Conservation (phyloP, 2,329 filamentous ascomycete genomes). For the Paracorniculantispora psalliotae region DNA sequence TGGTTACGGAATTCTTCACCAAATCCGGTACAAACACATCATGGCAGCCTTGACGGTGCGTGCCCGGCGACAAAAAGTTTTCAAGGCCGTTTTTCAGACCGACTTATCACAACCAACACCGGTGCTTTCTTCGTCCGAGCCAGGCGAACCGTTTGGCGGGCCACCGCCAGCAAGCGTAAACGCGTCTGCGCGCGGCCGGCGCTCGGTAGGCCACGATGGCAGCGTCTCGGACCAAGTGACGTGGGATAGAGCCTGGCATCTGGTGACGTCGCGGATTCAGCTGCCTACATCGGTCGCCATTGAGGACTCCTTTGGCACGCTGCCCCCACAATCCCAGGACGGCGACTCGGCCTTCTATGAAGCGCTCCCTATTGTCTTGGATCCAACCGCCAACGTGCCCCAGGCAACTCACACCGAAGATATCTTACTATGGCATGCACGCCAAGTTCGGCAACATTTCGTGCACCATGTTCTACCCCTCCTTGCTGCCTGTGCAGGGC, state of each 20-base stretch:
- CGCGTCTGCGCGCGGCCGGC: conserved; percentile 19
- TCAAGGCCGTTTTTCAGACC: conserved; percentile 52
- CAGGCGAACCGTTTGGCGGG: conserved; percentile 44
- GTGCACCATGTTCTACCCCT: conserved; percentile 54
- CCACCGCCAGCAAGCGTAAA: conserved; percentile 22
- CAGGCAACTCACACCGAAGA: conserved; percentile 50
- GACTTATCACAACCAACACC: conserved; percentile 47
- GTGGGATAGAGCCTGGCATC: conserved; percentile 59
- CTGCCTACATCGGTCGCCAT: conserved; percentile 51
- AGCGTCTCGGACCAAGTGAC: conserved; percentile 45
- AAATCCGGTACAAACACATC: conserved; percentile 1
- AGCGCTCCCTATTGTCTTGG: conserved; percentile 49
- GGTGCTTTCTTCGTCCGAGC: conserved; percentile 33
- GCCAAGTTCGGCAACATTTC: conserved; percentile 58
- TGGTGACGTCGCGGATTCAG: conserved; percentile 52
- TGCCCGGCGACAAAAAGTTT: conserved; percentile 44
- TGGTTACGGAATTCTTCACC: neutral
- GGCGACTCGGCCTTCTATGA: conserved; percentile 43
- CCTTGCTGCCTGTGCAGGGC: conserved; percentile 42
- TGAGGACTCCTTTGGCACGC: conserved; percentile 49
- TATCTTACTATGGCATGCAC: conserved; percentile 55
- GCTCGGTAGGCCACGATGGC: conserved; percentile 1
- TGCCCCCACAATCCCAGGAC: conserved; percentile 40
- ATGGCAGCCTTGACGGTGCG: conserved; percentile 42
- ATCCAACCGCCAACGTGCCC: conserved; percentile 42